These are phyloP conservation scores for Lithohypha guttulata DNA, from an alignment of 2,329 filamentous ascomycete genomes.

Conservation along the genomic window DNA sequence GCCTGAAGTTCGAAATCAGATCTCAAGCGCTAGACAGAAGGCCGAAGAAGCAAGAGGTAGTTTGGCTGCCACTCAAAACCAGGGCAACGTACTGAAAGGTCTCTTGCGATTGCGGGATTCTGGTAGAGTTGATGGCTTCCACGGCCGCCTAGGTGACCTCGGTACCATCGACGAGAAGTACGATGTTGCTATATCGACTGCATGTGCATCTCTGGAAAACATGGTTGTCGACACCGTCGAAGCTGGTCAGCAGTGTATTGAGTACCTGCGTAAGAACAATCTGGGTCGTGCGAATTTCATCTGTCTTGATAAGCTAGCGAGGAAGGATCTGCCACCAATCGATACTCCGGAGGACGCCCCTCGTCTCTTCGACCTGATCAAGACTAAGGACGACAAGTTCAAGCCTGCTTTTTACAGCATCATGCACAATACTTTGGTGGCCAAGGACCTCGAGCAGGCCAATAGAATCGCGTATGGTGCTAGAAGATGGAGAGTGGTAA, in stretches of 20 bases:
- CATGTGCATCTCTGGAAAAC: constrained; percentile 82
- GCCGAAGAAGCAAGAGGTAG: constrained; percentile 91
- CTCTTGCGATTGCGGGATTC: constrained; percentile 93
- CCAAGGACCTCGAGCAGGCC: constrained; percentile 83
- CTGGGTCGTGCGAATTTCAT: constrained; percentile 96
- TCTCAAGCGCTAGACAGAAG: constrained; percentile 85
- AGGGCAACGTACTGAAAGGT: constrained; percentile 82
- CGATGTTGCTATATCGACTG: constrained; percentile 96
- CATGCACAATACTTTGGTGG: constrained; percentile 88
- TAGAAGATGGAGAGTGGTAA: constrained; percentile 90
- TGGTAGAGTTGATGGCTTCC: constrained; percentile 92
- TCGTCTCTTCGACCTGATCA: constrained; percentile 84
- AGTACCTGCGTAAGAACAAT: constrained; percentile 94
- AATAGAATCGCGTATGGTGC: constrained; percentile 94
- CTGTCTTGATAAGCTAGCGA: constrained; percentile 74
- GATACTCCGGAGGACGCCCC: constrained; percentile 87
- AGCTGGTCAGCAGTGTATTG: constrained; percentile 93
- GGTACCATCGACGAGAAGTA: constrained; percentile 89
- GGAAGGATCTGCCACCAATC: constrained; percentile 66
- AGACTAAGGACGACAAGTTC: constrained; percentile 78
- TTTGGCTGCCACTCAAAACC: constrained; percentile 78
- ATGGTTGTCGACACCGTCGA: constrained; percentile 96
- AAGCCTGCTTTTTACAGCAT: constrained; percentile 88
- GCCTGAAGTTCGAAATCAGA: constrained; percentile 67
- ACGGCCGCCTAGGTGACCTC: constrained; percentile 86